Evolutionary conservation across 1,284 basidiomycete genomes (phyloP).

Genomic region (Afroboletus lepidellus): DNA sequence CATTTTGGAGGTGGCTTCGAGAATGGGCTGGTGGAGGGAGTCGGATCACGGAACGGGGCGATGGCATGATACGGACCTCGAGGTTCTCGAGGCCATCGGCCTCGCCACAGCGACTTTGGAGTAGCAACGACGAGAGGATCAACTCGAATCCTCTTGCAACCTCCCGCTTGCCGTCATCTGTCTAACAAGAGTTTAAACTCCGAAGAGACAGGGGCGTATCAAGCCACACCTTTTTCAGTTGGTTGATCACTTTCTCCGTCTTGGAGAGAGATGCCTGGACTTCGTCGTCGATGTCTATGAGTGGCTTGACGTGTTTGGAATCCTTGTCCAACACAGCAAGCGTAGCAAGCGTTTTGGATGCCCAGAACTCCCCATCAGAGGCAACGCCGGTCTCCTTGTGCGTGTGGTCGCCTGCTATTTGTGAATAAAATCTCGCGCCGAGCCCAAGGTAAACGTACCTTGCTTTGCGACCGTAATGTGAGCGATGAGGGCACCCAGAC

Average conservation of each 20-base stretch:
- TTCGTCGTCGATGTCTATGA: conserved; percentile 60
- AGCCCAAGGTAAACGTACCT: conserved; percentile 33
- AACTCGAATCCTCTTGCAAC: conserved; percentile 65
- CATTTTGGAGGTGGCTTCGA: conserved; percentile 53
- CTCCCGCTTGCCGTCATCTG: conserved; percentile 49
- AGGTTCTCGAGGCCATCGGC: conserved; percentile 54
- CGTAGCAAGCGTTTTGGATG: conserved; percentile 63
- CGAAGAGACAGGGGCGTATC: not conserved
- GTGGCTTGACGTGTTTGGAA: conserved; percentile 62
- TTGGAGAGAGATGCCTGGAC: conserved; percentile 47
- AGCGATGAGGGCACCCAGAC: conserved; percentile 73
- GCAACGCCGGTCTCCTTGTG: conserved; percentile 61
- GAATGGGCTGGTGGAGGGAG: conserved; percentile 43
- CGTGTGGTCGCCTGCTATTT: conserved; percentile 42
- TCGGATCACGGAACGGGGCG: not conserved
- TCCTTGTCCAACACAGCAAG: conserved; percentile 67
- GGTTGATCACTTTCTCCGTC: conserved; percentile 46
- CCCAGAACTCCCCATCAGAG: conserved; percentile 79
- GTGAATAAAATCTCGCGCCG: conserved; percentile 1
- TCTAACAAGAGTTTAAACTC: conserved; percentile 33
- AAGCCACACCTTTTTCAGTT: conserved; percentile 48
- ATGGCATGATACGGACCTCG: conserved; percentile 48
- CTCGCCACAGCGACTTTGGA: conserved; percentile 70
- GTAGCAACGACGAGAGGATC: conserved; percentile 64
- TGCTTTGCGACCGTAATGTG: conserved; percentile 53